phyloP scores from a whole-genome alignment of 176 grass and related monocot species.

The Paspalum notatum region DNA sequence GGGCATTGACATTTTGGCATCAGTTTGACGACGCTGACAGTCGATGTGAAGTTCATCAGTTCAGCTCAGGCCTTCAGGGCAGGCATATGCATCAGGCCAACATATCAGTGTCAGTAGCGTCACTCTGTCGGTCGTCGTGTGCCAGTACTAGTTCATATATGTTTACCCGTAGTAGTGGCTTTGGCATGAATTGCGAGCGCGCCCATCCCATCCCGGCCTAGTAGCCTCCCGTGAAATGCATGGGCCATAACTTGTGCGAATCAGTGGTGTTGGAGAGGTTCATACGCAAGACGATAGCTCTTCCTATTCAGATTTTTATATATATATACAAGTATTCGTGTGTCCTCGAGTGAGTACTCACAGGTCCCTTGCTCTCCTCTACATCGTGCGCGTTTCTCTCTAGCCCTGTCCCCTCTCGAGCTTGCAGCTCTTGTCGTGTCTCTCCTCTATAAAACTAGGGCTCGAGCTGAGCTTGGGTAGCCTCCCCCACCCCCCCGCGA shows the following conservation, averaged over 20 bases:
- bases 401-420: slow-evolving; percentile 44
- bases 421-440: slow-evolving; percentile 27
- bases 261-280: slow-evolving; percentile 18
- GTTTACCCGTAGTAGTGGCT: not conserved
- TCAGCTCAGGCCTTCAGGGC: too few relatives aligned
- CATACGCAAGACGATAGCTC: slow-evolving; percentile 32
- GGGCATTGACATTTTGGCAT: slow-evolving; percentile 30
- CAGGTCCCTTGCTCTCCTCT: slow-evolving; percentile 37
- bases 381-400: slow-evolving; percentile 57
- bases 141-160: not conserved
- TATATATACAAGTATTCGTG: slow-evolving; percentile 17
- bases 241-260: slow-evolving; percentile 34
- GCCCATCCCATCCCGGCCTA: not conserved
- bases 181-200: slow-evolving; percentile 3
- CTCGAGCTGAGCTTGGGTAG: not conserved
- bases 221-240: slow-evolving; percentile 13
- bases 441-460: slow-evolving; percentile 44
- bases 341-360: slow-evolving; percentile 34
- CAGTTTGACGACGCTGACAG: slow-evolving; percentile 4
- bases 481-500: not conserved
- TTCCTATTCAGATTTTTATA: not conserved
- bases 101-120: slow-evolving; percentile 30
- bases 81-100: not conserved
- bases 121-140: not conserved
- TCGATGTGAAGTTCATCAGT: slow-evolving; percentile 10